Evolutionary conservation across 1,284 basidiomycete genomes (phyloP).

Genomic region (Puccinia coronata): DNA sequence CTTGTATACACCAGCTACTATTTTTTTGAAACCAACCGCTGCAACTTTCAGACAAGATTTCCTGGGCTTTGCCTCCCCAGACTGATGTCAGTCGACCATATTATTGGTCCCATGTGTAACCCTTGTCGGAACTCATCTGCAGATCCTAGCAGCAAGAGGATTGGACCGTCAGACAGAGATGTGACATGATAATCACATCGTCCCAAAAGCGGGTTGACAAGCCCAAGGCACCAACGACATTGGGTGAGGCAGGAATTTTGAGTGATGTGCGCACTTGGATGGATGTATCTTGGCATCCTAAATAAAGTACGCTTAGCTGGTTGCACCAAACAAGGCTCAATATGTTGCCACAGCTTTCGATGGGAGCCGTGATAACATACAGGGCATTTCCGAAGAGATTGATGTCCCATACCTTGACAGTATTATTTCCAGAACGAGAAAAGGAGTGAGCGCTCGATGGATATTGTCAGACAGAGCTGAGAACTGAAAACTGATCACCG

Average conservation of each 20-base stretch:
- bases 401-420: conserved; percentile 45
- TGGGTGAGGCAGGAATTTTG: neutral
- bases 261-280: conserved; percentile 33
- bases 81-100: too few species aligned
- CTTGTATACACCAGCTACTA: too few species aligned
- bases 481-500: conserved; percentile 46
- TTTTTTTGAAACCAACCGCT: too few species aligned
- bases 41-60: too few species aligned
- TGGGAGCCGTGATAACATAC: conserved; percentile 43
- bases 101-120: too few species aligned
- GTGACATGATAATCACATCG: too few species aligned
- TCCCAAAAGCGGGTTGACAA: too few species aligned
- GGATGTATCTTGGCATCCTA: conserved; percentile 50
- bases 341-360: conserved; percentile 47
- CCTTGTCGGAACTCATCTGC: too few species aligned
- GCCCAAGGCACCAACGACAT: too few species aligned
- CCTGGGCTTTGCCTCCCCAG: too few species aligned
- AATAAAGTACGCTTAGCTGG: conserved; percentile 36
- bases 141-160: too few species aligned
- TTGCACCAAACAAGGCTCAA: conserved; percentile 47
- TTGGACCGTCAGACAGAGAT: too few species aligned
- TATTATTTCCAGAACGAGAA: conserved; percentile 49
- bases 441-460: conserved; percentile 29
- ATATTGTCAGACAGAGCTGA: conserved; percentile 45
- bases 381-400: conserved; percentile 42